Base-by-base conservation (phyloP, 257 asterid genomes). In the Ehretia macrophylla region DNA sequence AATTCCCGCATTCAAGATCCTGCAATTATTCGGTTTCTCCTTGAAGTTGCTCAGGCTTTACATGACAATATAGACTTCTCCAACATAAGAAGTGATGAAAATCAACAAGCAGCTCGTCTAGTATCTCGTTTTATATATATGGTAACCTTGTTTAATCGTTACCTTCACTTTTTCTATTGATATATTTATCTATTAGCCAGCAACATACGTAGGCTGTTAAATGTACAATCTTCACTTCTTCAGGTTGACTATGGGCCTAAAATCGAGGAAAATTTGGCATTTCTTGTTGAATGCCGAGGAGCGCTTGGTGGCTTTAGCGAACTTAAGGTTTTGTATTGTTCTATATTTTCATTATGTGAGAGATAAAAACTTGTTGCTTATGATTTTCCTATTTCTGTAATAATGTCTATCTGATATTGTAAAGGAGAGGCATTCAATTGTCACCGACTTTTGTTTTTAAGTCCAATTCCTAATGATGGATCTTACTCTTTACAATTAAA, bases 281-380 rank as follows among this genome's bases (percentile, higher is more conserved):
- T 90, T 72, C 82, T 90, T 59, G 77, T 79, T 70, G 86, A 80
- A 64, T 86, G 93, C 55, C 96, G 96, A 32, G 92, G 90, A 77
- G 87, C 88, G 75, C 87, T 90, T 85, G 74, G 84, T 48, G 62
- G 79, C 78, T 79, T 83, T 68, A 72, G 53, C 42, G 86, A 81
- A 64, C 84, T 90, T 74, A 90, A 87, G 97, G 97, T 90, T n/a
- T 55, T 63, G 58, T 38, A 22, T 10, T 27, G 44, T 64, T 56
- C 35, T 38, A 17, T 46, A 22, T 40, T 32, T 42, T 42, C 47
- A 4, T 4, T 42, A 42, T 42, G 2, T 42, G 16, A 42, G 2
- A 14, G 14, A 42, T 42, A 10, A 42, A 42, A 27, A 27, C 6
- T 27, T 27, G 4, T 27, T 27, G 35, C 35, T 6, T 27, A 27